Base-by-base conservation (phyloP, 345 rosid species). In the Pelargonium nanum region DNA sequence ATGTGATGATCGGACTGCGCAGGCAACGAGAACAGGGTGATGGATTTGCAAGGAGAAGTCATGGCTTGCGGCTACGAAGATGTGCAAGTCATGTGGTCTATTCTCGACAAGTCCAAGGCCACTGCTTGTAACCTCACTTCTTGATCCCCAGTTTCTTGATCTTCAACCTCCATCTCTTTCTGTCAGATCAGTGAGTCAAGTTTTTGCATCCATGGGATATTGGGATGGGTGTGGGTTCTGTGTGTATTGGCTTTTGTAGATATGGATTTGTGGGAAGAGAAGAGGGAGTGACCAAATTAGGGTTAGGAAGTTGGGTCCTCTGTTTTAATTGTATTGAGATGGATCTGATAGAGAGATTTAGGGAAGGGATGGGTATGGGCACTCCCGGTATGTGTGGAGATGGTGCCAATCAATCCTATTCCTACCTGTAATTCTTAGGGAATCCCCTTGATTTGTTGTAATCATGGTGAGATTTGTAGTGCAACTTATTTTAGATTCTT, bases 71-170 rank as follows among this genome's bases (percentile, higher is more conserved):
- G 83, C 6, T 90, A 90, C 34, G 89, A 90, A 61, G 97, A 90
- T 71, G 95, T 87, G 62, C 97, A 85, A 22, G 93, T 90, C 57
- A 90, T 90, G 97, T 90, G 96, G 96, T 90, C 97, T 25, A 90
- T 90, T 75, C 88, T 90, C 4, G 97, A 90, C 72, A 87, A 90
- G 78, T 83, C 97, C 73, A 90, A 83, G 72, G 68, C 95, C 52
- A 28, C 75, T 26, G 45, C 61, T 56, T 81, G 78, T 77, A 70
- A 68, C 65, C 67, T 85, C 60, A 63, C 82, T 65, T 65, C 88
- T 15, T 82, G 64, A 77, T 26, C 48, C 23, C 63, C 13, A n/a
- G n/a, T n/a, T 40, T 12, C 34, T 28, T 3, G 4, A 28, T 2
- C 2, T 40, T 0, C 13, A n/a, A n/a, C n/a, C n/a, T n/a, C n/a